Percentiles rank a stretch among this genome's conserved stretches.
phyloP scores from a whole-genome alignment of 148 eudicot species.

The Euryodendron excelsum region DNA sequence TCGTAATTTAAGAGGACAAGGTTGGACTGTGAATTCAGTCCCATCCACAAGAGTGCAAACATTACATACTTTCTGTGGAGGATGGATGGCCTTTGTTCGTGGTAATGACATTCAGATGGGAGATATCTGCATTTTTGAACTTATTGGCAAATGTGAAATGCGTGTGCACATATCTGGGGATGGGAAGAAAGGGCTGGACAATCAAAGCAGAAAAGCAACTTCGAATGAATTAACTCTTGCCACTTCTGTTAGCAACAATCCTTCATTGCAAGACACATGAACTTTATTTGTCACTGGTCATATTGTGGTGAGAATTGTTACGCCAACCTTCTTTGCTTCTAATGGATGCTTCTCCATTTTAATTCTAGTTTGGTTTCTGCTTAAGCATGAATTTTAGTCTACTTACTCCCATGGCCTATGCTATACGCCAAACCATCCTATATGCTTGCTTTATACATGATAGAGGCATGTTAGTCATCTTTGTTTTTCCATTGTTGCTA shows the following conservation, averaged over 20 bases:
- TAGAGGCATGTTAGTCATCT: background rate
- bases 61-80: slow-evolving; percentile 74
- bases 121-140: slow-evolving; percentile 92
- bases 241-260: no score
- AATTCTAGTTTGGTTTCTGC: background rate
- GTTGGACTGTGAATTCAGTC: slow-evolving; percentile 70
- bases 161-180: slow-evolving; percentile 64
- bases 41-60: slow-evolving; percentile 52
- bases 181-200: slow-evolving; percentile 59
- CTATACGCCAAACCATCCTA: no score
- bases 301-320: slow-evolving; percentile 14
- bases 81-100: slow-evolving; percentile 90
- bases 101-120: slow-evolving; percentile 70
- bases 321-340: background rate
- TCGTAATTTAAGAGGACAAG: slow-evolving; percentile 62
- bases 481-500: slow-evolving; percentile 1
- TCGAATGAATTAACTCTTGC: no score
- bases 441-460: background rate
- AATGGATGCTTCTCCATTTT: slow-evolving; percentile 2
- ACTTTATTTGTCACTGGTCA: background rate
- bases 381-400: no score
- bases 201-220: slow-evolving; percentile 33
- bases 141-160: slow-evolving; percentile 71
- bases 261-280: no score
- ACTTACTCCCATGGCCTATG: no score